These are phyloP conservation scores for Entomortierella chlamydospora DNA, from an alignment of 192 early-diverging fungal genomes.

Conservation along the genomic window DNA sequence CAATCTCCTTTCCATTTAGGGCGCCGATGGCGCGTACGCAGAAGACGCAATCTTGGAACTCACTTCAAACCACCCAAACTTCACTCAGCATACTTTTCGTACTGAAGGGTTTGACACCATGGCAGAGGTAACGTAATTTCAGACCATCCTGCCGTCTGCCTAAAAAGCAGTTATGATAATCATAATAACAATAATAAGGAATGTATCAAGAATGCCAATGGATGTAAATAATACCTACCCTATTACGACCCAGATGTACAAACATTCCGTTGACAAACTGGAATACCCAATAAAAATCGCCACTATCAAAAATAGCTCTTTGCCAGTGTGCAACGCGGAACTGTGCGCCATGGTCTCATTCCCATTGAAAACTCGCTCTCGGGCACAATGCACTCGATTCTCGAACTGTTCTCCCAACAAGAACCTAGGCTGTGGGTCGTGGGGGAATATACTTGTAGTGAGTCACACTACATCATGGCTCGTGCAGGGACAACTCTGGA, in stretches of 20 bases:
- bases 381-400: conserved; percentile 46
- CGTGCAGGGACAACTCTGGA: conserved; percentile 17
- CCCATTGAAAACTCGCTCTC: conserved; percentile 54
- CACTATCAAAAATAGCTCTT: conserved; percentile 19
- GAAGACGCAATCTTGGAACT: conserved; percentile 52
- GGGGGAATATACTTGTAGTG: conserved; percentile 47
- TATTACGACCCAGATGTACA: too few species aligned
- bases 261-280: too few species aligned
- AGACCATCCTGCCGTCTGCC: neutral
- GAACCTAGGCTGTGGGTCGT: conserved; percentile 51
- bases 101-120: conserved; percentile 49
- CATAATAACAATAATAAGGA: too few species aligned
- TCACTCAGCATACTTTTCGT: conserved; percentile 27
- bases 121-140: conserved; percentile 28
- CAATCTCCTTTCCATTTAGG: conserved; percentile 9
- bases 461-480: conserved; percentile 52
- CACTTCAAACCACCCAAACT: conserved; percentile 45
- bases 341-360: conserved; percentile 37
- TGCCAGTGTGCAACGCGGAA: conserved; percentile 30
- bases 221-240: too few species aligned
- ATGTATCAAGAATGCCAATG: too few species aligned
- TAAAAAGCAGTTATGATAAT: too few species aligned
- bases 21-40: conserved; percentile 49
- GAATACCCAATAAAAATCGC: neutral
- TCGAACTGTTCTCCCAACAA: conserved; percentile 44